These are phyloP conservation scores for Sphagnum contortum DNA, from an alignment of 225 moss, liverwort and hornwort genomes.

Conservation along the genomic window DNA sequence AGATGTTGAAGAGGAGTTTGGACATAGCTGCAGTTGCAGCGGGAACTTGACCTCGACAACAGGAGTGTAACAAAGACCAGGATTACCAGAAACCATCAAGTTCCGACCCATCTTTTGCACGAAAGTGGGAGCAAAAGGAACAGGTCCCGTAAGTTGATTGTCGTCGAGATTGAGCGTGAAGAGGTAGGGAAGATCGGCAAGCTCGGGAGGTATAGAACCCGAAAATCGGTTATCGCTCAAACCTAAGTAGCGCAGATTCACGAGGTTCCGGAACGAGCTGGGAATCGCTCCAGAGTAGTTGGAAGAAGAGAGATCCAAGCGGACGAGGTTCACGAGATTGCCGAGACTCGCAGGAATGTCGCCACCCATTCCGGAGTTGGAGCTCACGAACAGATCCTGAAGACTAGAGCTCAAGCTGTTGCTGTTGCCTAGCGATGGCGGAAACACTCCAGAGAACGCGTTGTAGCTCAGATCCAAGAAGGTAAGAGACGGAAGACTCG, in stretches of 20 bases:
- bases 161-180: conserved; percentile 24
- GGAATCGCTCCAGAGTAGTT: conserved; percentile 25
- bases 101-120: conserved; percentile 35
- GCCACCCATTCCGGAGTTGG: neutral
- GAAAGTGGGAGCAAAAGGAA: conserved; percentile 26
- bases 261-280: conserved; percentile 10
- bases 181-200: conserved; percentile 16
- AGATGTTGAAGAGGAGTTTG: neutral
- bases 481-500: neutral
- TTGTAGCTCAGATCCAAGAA: conserved; percentile 4
- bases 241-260: conserved; percentile 16
- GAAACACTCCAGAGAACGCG: neutral
- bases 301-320: conserved; percentile 16
- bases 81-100: conserved; percentile 17
- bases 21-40: conserved; percentile 12
- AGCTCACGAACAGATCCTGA: conserved; percentile 4
- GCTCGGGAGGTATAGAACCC: conserved; percentile 16
- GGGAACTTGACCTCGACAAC: conserved; percentile 6
- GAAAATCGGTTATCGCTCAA: conserved; percentile 21
- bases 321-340: conserved; percentile 12
- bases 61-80: conserved; percentile 23
- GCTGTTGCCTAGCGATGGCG: neutral
- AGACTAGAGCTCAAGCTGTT: neutral
- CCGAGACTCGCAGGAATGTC: conserved; percentile 6
- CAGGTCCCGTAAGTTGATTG: conserved; percentile 25